Conservation (phyloP, 2,329 filamentous ascomycete genomes). For the Stachybotrys chlorohalonatus region DNA sequence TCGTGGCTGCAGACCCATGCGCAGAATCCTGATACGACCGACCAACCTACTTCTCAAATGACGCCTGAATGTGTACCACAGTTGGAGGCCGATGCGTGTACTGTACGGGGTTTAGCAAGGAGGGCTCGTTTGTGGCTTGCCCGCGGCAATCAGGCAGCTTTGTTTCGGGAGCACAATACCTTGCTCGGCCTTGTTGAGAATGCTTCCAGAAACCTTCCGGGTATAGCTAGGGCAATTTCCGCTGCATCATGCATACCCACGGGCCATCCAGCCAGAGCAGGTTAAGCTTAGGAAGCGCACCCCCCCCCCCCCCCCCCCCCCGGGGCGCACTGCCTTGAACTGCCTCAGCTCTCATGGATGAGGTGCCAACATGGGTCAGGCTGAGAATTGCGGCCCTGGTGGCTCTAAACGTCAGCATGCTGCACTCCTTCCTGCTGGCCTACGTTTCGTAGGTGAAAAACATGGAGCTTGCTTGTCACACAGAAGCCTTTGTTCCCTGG, state of each 20-base stretch:
- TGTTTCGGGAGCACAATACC: not conserved
- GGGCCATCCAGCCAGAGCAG: slow-evolving; percentile 6
- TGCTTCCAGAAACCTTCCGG: slow-evolving; percentile 27
- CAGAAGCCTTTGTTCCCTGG: not conserved
- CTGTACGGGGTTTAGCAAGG: too few relatives aligned
- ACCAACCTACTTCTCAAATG: too few relatives aligned
- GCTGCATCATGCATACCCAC: slow-evolving; percentile 13
- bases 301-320: not conserved
- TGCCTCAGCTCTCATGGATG: not conserved
- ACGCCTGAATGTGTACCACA: too few relatives aligned
- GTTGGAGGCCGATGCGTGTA: too few relatives aligned
- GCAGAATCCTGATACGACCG: too few relatives aligned
- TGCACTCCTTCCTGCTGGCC: not conserved
- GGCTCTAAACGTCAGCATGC: not conserved
- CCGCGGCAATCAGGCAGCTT: not conserved
- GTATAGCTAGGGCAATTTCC: slow-evolving; percentile 21
- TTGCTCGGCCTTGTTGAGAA: slow-evolving; percentile 3
- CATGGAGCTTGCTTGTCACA: not conserved
- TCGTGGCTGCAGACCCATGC: not conserved
- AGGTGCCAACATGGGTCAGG: not conserved
- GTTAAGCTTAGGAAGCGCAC: not conserved
- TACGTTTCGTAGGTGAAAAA: not conserved
- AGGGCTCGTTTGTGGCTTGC: not conserved
- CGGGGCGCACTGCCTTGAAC: not conserved
- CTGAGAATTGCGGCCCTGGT: not conserved